A percentile compares a stretch with the other conserved stretches of the same genome.
These are phyloP conservation scores for Pichia norvegensis DNA, from an alignment of 1,139 yeast genomes.

Conservation along the genomic window DNA sequence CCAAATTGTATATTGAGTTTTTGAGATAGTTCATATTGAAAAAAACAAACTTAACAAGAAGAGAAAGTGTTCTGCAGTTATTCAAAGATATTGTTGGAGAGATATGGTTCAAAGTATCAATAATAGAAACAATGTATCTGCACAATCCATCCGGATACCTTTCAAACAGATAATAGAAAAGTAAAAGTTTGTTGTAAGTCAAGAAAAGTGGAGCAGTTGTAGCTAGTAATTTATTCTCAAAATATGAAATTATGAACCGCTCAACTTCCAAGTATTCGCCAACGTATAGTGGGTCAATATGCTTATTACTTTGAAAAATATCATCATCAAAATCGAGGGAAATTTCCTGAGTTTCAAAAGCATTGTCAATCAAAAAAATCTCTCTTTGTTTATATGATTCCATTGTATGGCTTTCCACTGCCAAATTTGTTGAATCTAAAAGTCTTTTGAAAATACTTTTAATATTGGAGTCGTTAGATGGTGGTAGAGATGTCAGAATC, in stretches of 20 bases:
- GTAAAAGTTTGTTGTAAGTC: slow-evolving; percentile 1
- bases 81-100: background rate
- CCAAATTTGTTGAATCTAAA: slow-evolving; percentile 29
- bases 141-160: slow-evolving; percentile 33
- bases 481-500: slow-evolving; percentile 49
- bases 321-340: background rate
- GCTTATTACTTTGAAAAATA: background rate
- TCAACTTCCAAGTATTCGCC: slow-evolving; percentile 8
- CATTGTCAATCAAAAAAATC: background rate
- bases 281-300: background rate
- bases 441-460: slow-evolving; percentile 38
- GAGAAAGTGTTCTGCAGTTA: slow-evolving; percentile 9
- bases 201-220: background rate
- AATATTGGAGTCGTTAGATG: slow-evolving; percentile 42
- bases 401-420: background rate
- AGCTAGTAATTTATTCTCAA: background rate
- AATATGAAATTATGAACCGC: background rate
- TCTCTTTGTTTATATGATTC: background rate
- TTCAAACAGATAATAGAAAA: slow-evolving; percentile 29
- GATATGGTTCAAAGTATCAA: slow-evolving; percentile 25
- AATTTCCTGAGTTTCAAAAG: background rate
- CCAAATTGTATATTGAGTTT: slow-evolving; percentile 10
- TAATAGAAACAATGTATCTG: slow-evolving; percentile 36
- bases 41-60: slow-evolving; percentile 18
- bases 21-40: slow-evolving; percentile 16